These are phyloP conservation scores for Guillardia theta DNA, from an alignment of 78 protist genomes.

Conservation along the genomic window DNA sequence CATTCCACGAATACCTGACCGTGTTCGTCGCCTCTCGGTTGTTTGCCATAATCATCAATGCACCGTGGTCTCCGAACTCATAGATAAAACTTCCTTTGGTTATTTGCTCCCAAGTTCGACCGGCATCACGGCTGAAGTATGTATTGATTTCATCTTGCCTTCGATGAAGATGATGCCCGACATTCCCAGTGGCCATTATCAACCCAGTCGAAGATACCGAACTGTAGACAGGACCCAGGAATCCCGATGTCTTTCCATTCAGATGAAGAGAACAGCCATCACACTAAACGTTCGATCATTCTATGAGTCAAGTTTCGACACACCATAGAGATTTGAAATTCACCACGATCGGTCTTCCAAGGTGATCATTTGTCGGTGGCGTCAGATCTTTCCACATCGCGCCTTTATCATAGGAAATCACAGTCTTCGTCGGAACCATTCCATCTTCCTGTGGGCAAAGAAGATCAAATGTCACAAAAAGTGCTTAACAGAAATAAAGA, in stretches of 20 bases:
- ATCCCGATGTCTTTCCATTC: slow-evolving; percentile 22
- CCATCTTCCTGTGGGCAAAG: no score
- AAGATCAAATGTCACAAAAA: no score
- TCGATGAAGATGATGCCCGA: neutral
- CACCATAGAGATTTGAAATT: no score
- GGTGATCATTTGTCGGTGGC: neutral
- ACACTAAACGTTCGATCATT: neutral
- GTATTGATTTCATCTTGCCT: neutral
- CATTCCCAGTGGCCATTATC: neutral
- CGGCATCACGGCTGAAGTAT: slow-evolving; percentile 16
- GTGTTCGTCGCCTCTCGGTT: slow-evolving; percentile 12
- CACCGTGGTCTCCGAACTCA: slow-evolving; percentile 21
- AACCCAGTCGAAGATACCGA: slow-evolving; percentile 22
- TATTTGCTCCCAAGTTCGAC: neutral
- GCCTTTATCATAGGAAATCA: neutral
- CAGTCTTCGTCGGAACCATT: neutral
- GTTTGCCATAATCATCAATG: neutral
- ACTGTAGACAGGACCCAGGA: neutral
- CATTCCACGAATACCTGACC: neutral
- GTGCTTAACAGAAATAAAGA: no score
- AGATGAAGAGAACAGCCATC: slow-evolving; percentile 6
- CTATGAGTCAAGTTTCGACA: no score
- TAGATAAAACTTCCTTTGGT: neutral
- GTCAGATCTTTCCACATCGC: neutral
- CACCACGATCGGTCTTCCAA: neutral